Evolutionary conservation across 2,329 filamentous ascomycete species (phyloP).

Genomic region (Fusarium solani-melongenae): DNA sequence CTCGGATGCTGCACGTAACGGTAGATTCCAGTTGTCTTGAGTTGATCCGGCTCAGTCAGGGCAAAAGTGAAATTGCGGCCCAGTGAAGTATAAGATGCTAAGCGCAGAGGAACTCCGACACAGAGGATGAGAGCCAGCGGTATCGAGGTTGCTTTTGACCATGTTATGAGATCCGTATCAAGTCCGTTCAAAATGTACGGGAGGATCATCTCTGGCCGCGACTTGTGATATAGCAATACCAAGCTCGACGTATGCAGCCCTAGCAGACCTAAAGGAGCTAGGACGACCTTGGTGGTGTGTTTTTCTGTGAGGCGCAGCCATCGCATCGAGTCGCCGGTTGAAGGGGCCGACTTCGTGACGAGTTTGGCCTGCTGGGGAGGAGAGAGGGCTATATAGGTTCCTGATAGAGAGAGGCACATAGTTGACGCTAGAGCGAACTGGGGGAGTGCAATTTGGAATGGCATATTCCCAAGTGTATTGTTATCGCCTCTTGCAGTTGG

Average conservation of each 20-base stretch:
- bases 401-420: constrained; percentile 43
- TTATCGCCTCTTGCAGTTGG: background rate
- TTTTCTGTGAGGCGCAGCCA: constrained; percentile 42
- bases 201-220: background rate
- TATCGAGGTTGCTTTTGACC: constrained; percentile 49
- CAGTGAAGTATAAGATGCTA: constrained; percentile 55
- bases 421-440: constrained; percentile 36
- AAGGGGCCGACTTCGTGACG: constrained; percentile 5
- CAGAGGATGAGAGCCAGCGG: constrained; percentile 49
- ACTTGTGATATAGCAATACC: constrained; percentile 21
- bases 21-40: constrained; percentile 62
- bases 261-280: constrained; percentile 39
- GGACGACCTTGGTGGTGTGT: constrained; percentile 32
- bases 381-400: constrained; percentile 46
- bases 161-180: constrained; percentile 48
- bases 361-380: constrained; percentile 44
- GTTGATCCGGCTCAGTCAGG: constrained; percentile 56
- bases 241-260: constrained; percentile 38
- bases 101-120: constrained; percentile 46
- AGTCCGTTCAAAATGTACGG: constrained; percentile 40
- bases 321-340: constrained; percentile 38
- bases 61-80: constrained; percentile 66
- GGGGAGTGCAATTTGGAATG: constrained; percentile 5
- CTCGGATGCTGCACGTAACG: constrained; percentile 63
- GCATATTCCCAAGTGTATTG: background rate